phyloP scores from a whole-genome alignment of 257 asterid species.

The Mentha longifolia region DNA sequence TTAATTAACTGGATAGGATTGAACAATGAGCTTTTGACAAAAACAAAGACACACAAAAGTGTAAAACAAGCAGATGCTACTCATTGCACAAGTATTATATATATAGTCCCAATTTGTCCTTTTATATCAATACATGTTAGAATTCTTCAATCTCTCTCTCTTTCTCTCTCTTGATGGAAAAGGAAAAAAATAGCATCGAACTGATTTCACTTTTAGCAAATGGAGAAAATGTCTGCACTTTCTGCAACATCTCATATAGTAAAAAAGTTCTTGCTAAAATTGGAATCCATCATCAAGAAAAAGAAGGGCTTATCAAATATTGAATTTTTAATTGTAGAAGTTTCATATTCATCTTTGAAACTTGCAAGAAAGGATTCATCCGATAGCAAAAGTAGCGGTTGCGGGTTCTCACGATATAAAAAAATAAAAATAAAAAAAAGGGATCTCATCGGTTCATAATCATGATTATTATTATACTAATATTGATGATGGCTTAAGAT shows the following conservation, averaged over 20 bases:
- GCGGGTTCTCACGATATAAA: too few species aligned
- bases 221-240: background rate
- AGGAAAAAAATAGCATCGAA: background rate
- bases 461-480: too few species aligned
- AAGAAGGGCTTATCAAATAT: too few species aligned
- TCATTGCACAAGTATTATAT: too few species aligned
- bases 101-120: conserved; percentile 35
- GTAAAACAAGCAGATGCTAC: too few species aligned
- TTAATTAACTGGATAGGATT: conserved; percentile 42
- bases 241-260: too few species aligned
- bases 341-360: too few species aligned
- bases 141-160: background rate
- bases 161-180: background rate
- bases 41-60: conserved; percentile 42
- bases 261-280: background rate
- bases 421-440: too few species aligned
- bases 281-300: background rate
- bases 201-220: background rate
- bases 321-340: too few species aligned
- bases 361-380: too few species aligned
- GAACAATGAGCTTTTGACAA: conserved; percentile 47
- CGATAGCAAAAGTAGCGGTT: too few species aligned
- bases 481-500: background rate
- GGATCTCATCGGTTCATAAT: too few species aligned
- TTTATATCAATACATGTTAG: conserved; percentile 18